Percentiles rank a stretch among this genome's conserved stretches.
phyloP scores from a whole-genome alignment of 1,284 basidiomycete species.

The Microbotryum violaceum region DNA sequence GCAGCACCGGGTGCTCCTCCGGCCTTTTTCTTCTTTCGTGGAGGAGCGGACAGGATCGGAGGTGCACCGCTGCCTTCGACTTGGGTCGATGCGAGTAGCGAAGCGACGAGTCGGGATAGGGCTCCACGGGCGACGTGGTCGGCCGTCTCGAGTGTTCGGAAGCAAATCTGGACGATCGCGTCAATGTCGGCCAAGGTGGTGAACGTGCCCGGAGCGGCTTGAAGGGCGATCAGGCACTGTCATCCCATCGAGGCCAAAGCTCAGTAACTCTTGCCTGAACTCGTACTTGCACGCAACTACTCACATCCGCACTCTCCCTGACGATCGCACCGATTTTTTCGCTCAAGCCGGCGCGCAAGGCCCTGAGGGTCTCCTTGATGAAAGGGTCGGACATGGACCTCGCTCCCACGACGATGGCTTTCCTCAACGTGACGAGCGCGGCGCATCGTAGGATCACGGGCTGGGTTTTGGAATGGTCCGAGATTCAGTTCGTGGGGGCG shows the following conservation, averaged over 20 bases:
- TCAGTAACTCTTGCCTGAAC: conserved; percentile 21
- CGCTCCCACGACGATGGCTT: conserved; percentile 67
- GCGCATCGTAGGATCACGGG: conserved; percentile 73
- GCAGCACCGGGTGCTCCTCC: conserved; percentile 54
- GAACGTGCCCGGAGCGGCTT: conserved; percentile 37
- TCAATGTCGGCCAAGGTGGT: conserved; percentile 62
- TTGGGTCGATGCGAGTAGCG: conserved; percentile 78
- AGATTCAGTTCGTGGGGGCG: background rate
- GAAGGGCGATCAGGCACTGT: conserved; percentile 40
- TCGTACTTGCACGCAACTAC: conserved; percentile 19
- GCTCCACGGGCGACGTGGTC: conserved; percentile 78
- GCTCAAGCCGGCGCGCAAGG: conserved; percentile 62
- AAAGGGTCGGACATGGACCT: conserved; percentile 72
- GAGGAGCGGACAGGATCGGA: conserved; percentile 37
- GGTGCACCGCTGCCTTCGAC: conserved; percentile 51
- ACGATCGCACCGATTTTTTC: conserved; percentile 85
- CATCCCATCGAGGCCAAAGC: background rate
- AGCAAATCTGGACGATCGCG: conserved; percentile 56
- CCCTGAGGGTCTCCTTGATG: conserved; percentile 76
- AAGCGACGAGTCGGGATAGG: conserved; percentile 70
- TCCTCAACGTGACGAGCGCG: conserved; percentile 66
- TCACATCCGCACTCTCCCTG: conserved; percentile 69
- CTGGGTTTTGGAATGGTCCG: conserved; percentile 41
- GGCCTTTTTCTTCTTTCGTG: conserved; percentile 45
- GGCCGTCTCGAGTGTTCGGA: conserved; percentile 68